Base-by-base conservation (phyloP, 352 stramenopile species). In the Thraustotheca clavata region DNA sequence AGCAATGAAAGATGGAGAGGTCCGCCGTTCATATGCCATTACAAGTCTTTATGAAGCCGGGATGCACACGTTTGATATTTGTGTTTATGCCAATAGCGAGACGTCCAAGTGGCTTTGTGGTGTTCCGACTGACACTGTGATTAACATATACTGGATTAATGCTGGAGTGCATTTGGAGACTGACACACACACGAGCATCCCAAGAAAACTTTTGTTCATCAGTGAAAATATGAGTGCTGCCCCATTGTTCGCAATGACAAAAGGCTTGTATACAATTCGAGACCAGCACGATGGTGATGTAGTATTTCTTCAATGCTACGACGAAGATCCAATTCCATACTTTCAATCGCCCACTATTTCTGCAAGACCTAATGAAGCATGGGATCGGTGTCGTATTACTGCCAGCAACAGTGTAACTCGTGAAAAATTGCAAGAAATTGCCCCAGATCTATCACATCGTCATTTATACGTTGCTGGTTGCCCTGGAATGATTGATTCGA, bases 71-170 rank as follows among this genome's bases (percentile, higher is more conserved):
- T 26, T 61, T 18, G 52, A 61, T 26, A 47, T 61, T 48, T 41
- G 31, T 27, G 52, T 61, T 20, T 22, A 61, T 3, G 52, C 33
- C 14, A 14, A 4, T 5, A 33, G 52, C 5, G 32, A 39, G 9
- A 27, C 52, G 52, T 61, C 52, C 7, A 20, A 61, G 24, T 61
- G 52, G 52, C 33, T 61, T 20, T 6, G 11, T 12, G n/a, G n/a
- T 7, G 24, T 27, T 11, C 5, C 32, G 4, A 3, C 29, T 12
- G 52, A 35, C 6, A 18, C 52, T 3, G 35, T 26, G 8, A 22
- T 61, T 24, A 61, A 61, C 8, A 14, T 61, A 7, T 61, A 48
- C 32, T 61, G 52, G 52, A 48, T 61, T 27, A 35, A 61, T 11
- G 22, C 52, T 11, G 35, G 35, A 22, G 52, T 61, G 6, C 52